A percentile compares a stretch with the other conserved stretches of the same genome.
These are phyloP conservation scores for Helotiales sp. DNA, from an alignment of 2,329 filamentous ascomycete species.

Conservation along the genomic window DNA sequence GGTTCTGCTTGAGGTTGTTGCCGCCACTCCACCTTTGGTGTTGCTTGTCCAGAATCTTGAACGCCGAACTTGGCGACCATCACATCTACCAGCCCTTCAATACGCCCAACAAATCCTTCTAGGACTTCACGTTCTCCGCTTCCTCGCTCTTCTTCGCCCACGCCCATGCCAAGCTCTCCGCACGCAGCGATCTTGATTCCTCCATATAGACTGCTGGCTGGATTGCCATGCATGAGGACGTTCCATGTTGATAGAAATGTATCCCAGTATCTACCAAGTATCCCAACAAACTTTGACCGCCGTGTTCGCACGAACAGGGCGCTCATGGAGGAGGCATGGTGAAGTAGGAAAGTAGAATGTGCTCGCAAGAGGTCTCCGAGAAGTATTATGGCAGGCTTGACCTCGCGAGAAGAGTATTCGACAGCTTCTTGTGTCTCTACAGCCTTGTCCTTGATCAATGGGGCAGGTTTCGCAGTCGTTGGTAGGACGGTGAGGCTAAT, in stretches of 20 bases:
- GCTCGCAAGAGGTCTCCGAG: conserved; percentile 80
- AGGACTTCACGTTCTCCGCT: conserved; percentile 92
- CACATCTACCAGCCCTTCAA: conserved; percentile 83
- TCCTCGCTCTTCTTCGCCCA: conserved; percentile 92
- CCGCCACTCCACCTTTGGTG: not conserved
- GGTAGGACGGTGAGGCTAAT: conserved; percentile 76
- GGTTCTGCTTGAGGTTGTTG: conserved; percentile 26
- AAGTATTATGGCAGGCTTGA: conserved; percentile 78
- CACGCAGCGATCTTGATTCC: conserved; percentile 87
- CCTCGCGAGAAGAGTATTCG: conserved; percentile 88
- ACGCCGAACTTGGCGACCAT: conserved; percentile 82
- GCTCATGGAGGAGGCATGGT: conserved; percentile 76
- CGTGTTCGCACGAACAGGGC: conserved; percentile 65
- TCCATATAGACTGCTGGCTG: conserved; percentile 73
- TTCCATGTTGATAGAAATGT: conserved; percentile 74
- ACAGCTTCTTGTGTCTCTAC: conserved; percentile 37
- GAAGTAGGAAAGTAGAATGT: conserved; percentile 81
- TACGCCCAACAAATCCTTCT: conserved; percentile 78
- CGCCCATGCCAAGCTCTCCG: conserved; percentile 89
- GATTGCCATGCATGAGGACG: conserved; percentile 87
- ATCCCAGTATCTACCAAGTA: conserved; percentile 82
- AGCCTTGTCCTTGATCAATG: conserved; percentile 26
- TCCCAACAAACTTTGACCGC: conserved; percentile 67
- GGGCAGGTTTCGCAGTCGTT: conserved; percentile 51
- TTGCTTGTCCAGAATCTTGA: conserved; percentile 26